Base-by-base conservation (phyloP, 2,329 filamentous ascomycete species). In the Hypocreales sp. region DNA sequence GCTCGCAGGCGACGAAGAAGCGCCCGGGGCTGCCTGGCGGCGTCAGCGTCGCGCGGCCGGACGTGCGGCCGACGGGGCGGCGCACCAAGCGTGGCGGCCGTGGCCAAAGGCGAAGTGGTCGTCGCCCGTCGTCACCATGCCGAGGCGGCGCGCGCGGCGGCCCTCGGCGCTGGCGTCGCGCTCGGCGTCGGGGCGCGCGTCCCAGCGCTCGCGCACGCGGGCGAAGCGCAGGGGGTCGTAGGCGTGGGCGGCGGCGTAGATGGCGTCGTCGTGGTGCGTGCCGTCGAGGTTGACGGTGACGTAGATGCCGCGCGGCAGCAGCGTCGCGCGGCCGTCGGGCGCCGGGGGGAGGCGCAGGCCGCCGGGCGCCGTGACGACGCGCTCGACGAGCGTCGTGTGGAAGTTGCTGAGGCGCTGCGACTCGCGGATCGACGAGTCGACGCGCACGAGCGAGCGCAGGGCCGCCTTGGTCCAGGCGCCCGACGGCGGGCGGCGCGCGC, bases 41-140 rank as follows among this genome's bases (percentile, higher is more conserved):
- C n/a, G n/a, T n/a, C n/a, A n/a, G n/a, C n/a, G n/a, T n/a, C n/a
- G n/a, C n/a, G n/a, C n/a, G n/a, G n/a, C n/a, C n/a, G n/a, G n/a
- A n/a, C n/a, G n/a, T n/a, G n/a, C n/a, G n/a, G n/a, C n/a, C n/a
- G n/a, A n/a, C n/a, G n/a, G n/a, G n/a, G n/a, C n/a, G 18, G 34
- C 45, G 39, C 22, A 48, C 46, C 46, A 64, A 3, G 60, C 63
- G 40, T 72, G 66, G 34, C 60, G 51, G 7, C 69, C 69, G 33
- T 71, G 64, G 0, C 69, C 67, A 42, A 73, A 74, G 0, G 61
- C 51, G 13, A 72, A 40, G 36, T 67, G 61, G 7, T 48, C 41
- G 20, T 60, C 50, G 20, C 58, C 61, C 2, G 67, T 69, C 5
- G 63, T 64, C 9, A 69, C 61, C 51, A 72, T 58, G 4, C 63